These are phyloP conservation scores for Paradendryphiella salina DNA, from an alignment of 2,329 filamentous ascomycete species.

Conservation along the genomic window DNA sequence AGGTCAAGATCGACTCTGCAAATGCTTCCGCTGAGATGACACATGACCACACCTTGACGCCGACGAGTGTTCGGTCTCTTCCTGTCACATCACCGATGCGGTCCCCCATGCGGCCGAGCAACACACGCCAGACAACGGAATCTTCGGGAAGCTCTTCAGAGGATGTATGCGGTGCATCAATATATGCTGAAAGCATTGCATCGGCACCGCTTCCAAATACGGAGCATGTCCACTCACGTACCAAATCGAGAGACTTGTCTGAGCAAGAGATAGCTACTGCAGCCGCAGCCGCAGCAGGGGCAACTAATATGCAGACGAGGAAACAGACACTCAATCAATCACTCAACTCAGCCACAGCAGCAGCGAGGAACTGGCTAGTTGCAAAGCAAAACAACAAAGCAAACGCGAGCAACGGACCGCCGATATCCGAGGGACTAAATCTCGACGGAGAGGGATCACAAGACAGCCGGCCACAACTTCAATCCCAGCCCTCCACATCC, in stretches of 20 bases:
- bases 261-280: conserved; percentile 30
- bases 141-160: conserved; percentile 23
- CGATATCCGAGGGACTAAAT: conserved; percentile 17
- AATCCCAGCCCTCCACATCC: conserved; percentile 3
- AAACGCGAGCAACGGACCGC: conserved; percentile 15
- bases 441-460: conserved; percentile 12
- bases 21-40: conserved; percentile 61
- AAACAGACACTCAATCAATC: conserved; percentile 42
- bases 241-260: conserved; percentile 26
- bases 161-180: conserved; percentile 31
- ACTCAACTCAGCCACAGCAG: conserved; percentile 55
- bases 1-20: conserved; percentile 66
- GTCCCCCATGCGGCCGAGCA: conserved; percentile 50
- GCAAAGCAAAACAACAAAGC: conserved; percentile 46
- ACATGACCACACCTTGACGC: conserved; percentile 62
- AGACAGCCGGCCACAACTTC: conserved; percentile 8
- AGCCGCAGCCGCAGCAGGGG: conserved; percentile 26
- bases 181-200: conserved; percentile 19
- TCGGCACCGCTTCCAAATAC: conserved; percentile 12
- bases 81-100: conserved; percentile 58
- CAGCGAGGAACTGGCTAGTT: conserved; percentile 64
- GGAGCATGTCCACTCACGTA: conserved; percentile 16
- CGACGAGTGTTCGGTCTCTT: conserved; percentile 64
- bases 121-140: conserved; percentile 10
- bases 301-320: conserved; percentile 18